Percentiles rank a stretch among this genome's conserved stretches.
Conservation (phyloP, 2,329 filamentous ascomycete genomes). For the Colletotrichum trifolii region DNA sequence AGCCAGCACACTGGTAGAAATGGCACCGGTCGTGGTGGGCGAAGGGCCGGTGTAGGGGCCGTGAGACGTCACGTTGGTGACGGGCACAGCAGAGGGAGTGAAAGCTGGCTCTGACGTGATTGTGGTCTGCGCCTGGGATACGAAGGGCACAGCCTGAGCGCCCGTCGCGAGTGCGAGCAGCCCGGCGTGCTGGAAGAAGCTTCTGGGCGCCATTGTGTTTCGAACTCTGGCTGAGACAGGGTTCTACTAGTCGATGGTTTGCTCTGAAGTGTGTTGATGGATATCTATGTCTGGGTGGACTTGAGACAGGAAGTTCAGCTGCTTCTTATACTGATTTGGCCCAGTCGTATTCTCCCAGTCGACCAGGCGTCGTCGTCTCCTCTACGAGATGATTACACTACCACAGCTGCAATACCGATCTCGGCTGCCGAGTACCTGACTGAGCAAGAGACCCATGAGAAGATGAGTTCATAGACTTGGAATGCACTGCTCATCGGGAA, state of each 20-base stretch:
- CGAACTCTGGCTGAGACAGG: background rate
- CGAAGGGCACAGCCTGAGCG: constrained; percentile 46
- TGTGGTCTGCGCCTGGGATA: constrained; percentile 49
- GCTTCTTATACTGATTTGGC: constrained; percentile 15
- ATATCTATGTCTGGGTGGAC: too few species aligned
- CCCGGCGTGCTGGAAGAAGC: constrained; percentile 22
- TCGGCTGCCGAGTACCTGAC: background rate
- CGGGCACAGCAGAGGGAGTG: constrained; percentile 44
- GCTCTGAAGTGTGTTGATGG: background rate
- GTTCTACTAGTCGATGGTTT: background rate
- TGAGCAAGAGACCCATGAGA: background rate
- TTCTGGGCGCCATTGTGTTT: constrained; percentile 17
- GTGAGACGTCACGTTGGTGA: constrained; percentile 72
- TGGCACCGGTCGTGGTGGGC: constrained; percentile 75
- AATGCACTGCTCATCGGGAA: constrained; percentile 20
- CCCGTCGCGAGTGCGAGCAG: constrained; percentile 38
- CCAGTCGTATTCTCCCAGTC: background rate
- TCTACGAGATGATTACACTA: constrained; percentile 1
- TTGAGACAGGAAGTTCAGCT: background rate
- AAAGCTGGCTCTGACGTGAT: constrained; percentile 43
- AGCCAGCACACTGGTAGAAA: constrained; percentile 67
- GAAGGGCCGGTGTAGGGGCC: constrained; percentile 74
- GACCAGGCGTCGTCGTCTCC: background rate
- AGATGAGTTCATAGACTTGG: constrained; percentile 19
- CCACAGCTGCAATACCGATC: background rate